These are phyloP conservation scores for Talaromyces sp. DNA, from an alignment of 2,329 filamentous ascomycete species.

Conservation along the genomic window DNA sequence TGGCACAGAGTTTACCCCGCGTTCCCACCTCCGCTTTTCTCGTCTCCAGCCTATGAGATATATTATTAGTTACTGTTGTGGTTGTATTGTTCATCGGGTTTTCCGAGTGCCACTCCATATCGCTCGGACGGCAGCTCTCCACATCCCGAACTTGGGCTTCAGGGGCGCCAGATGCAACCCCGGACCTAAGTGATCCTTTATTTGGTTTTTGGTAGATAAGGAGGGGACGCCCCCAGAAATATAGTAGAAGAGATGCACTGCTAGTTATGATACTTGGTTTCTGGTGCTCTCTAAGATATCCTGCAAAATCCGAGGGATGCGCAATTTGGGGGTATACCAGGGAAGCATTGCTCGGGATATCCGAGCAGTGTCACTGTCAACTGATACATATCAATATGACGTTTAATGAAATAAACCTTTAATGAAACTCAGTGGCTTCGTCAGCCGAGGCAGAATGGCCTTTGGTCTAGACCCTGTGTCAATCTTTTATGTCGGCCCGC, in stretches of 20 bases:
- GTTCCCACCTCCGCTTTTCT: not conserved
- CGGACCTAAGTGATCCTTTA: accelerated
- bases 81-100: not conserved
- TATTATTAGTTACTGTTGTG: no score
- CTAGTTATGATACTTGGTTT: not conserved
- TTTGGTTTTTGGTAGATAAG: not conserved
- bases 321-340: not conserved
- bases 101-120: not conserved
- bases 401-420: no score
- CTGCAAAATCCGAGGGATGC: no score
- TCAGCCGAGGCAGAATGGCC: no score
- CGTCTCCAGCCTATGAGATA: not conserved
- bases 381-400: no score
- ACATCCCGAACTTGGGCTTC: not conserved
- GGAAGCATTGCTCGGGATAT: not conserved
- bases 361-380: no score
- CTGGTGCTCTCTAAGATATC: not conserved
- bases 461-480: no score
- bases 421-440: no score
- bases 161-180: no score
- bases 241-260: not conserved
- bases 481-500: no score
- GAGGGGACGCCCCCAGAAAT: not conserved
- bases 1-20: not conserved
- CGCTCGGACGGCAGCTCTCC: not conserved